Evolutionary conservation across 2,329 filamentous ascomycete species (phyloP).

Genomic region (Graphium sp.): DNA sequence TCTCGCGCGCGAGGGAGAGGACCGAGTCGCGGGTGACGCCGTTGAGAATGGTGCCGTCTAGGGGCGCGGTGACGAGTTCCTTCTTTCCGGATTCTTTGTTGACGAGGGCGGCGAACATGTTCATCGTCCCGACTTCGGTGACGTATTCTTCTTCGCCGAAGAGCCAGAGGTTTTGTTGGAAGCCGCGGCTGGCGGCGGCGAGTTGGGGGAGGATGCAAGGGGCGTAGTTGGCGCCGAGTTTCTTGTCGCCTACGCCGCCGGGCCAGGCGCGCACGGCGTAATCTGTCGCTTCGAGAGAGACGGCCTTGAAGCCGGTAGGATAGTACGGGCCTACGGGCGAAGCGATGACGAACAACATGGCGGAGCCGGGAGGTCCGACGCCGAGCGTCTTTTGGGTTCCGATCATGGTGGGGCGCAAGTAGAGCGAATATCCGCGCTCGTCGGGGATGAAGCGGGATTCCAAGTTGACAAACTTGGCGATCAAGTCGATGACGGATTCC

Average conservation of each 20-base stretch:
- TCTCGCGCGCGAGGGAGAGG: slow-evolving; percentile 69
- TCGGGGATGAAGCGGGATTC: slow-evolving; percentile 84
- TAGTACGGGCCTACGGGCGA: slow-evolving; percentile 97
- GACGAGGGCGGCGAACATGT: slow-evolving; percentile 78
- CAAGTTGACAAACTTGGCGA: slow-evolving; percentile 61
- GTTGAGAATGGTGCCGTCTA: slow-evolving; percentile 92
- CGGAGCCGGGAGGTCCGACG: slow-evolving; percentile 79
- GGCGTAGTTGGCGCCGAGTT: slow-evolving; percentile 98
- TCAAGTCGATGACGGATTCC: slow-evolving; percentile 60
- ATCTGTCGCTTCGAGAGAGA: slow-evolving; percentile 88
- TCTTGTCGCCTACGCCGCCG: slow-evolving; percentile 93
- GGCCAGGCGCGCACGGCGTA: slow-evolving; percentile 97
- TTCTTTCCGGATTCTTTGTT: slow-evolving; percentile 80
- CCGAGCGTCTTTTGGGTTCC: slow-evolving; percentile 91
- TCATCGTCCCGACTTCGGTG: slow-evolving; percentile 98
- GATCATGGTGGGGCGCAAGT: slow-evolving; percentile 92
- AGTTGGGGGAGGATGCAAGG: slow-evolving; percentile 95
- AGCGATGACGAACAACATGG: slow-evolving; percentile 86
- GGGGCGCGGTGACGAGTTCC: slow-evolving; percentile 83
- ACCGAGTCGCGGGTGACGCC: slow-evolving; percentile 90
- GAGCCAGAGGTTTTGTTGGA: slow-evolving; percentile 97
- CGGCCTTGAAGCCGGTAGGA: slow-evolving; percentile 93
- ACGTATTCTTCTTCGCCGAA: slow-evolving; percentile 92
- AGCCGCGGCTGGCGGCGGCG: slow-evolving; percentile 76
- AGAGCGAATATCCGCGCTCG: slow-evolving; percentile 79